phyloP scores from a whole-genome alignment of 148 eudicot species.

The Oxyria digyna region DNA sequence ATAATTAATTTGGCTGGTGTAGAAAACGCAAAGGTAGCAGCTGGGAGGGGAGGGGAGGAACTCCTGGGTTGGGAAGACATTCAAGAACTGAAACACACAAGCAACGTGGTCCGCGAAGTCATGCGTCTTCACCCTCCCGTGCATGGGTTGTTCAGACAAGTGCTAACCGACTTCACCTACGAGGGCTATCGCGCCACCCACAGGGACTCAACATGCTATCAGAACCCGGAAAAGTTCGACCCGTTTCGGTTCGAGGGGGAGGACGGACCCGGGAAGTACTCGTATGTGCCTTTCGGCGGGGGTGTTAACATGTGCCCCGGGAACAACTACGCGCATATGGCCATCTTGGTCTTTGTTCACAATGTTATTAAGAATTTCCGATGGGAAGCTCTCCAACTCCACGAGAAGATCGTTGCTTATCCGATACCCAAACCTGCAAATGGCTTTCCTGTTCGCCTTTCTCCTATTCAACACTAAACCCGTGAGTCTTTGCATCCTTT shows the following conservation, averaged over 20 bases:
- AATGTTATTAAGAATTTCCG: slow-evolving; percentile 43
- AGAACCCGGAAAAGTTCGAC: slow-evolving; percentile 37
- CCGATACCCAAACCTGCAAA: slow-evolving; percentile 55
- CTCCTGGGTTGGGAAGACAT: slow-evolving; percentile 25
- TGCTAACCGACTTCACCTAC: slow-evolving; percentile 23
- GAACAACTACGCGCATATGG: slow-evolving; percentile 52
- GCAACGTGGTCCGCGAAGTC: slow-evolving; percentile 34
- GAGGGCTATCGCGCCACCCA: slow-evolving; percentile 39
- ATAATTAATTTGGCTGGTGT: too few relatives aligned
- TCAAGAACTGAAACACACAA: slow-evolving; percentile 30
- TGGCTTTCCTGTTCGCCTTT: slow-evolving; percentile 44
- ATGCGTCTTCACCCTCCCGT: slow-evolving; percentile 26
- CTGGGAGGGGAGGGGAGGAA: slow-evolving; percentile 18
- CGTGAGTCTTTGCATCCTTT: too few relatives aligned
- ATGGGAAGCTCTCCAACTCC: slow-evolving; percentile 36
- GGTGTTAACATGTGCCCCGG: slow-evolving; percentile 27
- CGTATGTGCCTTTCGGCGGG: slow-evolving; percentile 46
- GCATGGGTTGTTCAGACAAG: slow-evolving; percentile 26
- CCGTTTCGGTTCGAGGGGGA: slow-evolving; percentile 41
- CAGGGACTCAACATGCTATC: slow-evolving; percentile 26
- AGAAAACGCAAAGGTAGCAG: slow-evolving; percentile 19
- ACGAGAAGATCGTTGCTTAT: slow-evolving; percentile 43
- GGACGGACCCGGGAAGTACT: slow-evolving; percentile 48
- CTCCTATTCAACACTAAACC: not conserved
- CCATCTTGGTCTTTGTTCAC: slow-evolving; percentile 56